A percentile compares a stretch with the other conserved stretches of the same genome.
Evolutionary conservation across 2,329 filamentous ascomycete species (phyloP).

Genomic region (Xylariaceae sp.): DNA sequence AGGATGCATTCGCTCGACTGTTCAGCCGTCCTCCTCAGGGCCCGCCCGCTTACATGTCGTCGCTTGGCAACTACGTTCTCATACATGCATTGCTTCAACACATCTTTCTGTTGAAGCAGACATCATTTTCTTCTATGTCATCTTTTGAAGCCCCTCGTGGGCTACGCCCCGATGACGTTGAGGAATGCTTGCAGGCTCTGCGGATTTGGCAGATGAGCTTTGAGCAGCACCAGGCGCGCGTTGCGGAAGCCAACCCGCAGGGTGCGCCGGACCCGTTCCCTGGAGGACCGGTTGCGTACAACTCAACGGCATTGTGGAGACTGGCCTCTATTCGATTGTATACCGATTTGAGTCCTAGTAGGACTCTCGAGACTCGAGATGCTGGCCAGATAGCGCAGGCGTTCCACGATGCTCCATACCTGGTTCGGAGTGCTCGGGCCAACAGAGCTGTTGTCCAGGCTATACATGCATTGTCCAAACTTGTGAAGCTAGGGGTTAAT

Average conservation of each 20-base stretch:
- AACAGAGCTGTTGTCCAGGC: constrained; percentile 62
- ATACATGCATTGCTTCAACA: constrained; percentile 69
- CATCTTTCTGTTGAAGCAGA: constrained; percentile 64
- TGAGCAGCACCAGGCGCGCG: constrained; percentile 50
- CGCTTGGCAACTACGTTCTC: constrained; percentile 64
- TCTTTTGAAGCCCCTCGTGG: constrained; percentile 47
- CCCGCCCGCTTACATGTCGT: constrained; percentile 48
- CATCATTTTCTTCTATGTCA: constrained; percentile 46
- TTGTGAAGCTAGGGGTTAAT: constrained; percentile 58
- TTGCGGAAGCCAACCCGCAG: constrained; percentile 44
- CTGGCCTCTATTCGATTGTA: constrained; percentile 61
- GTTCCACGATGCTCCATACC: constrained; percentile 52
- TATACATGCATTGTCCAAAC: constrained; percentile 62
- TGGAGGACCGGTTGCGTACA: constrained; percentile 60
- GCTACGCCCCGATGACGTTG: constrained; percentile 50
- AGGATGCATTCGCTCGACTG: constrained; percentile 52
- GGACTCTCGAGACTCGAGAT: constrained; percentile 61
- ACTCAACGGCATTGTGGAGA: constrained; percentile 56
- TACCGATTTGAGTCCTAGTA: constrained; percentile 57
- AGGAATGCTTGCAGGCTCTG: constrained; percentile 51
- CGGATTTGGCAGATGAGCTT: constrained; percentile 55
- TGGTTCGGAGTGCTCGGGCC: constrained; percentile 54
- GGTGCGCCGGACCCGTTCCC: constrained; percentile 46
- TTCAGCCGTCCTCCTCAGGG: constrained; percentile 48
- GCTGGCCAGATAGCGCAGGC: constrained; percentile 56